Base-by-base conservation (phyloP, 2,329 filamentous ascomycete species). In the Diplodia intermedia region DNA sequence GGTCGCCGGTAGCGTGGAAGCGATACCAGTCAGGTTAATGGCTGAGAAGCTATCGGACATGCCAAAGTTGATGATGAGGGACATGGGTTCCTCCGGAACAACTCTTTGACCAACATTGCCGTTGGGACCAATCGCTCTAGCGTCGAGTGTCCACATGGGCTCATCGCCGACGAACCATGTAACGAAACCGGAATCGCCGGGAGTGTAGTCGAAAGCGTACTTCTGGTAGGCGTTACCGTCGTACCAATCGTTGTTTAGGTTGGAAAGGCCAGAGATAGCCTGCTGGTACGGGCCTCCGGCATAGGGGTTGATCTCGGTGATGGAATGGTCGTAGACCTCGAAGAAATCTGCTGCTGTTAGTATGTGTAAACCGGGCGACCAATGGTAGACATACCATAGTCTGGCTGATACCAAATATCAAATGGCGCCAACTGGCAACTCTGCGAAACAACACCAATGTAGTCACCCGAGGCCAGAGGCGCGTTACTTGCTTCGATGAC, bases 341-440 rank as follows among this genome's bases (percentile, higher is more conserved):
- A 89, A 77, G 71, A 86, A 91, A 20, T 91, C 85, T 83, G 71
- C 61, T 70, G 33, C 9, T 53, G 47, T 77, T 69, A 76, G 70
- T 29, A 3, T 9, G 3, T 20, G 29, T 9, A 8, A 52, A 15
- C 8, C 9, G 5, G 15, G 40, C 26, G 1, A 20, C 12, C 11
- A 40, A 33, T 69, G 43, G 56, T 40, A 43, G 63, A 14, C 73
- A 73, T 69, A 80, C 79, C 76, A 68, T 79, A 79, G 73, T 90
- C 83, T 9, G 89, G 88, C 78, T 88, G 86, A 73, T 90, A 91
- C 83, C 86, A 90, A 55, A 89, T 82, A 73, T 92, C 90, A 71
- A 91, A 91, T 1, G 89, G 90, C 1, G 89, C 90, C 68, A 88
- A 83, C 73, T 91, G 89, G 73, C 86, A 84, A 76, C 86, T 89